Percentiles rank a stretch among this genome's conserved stretches.
Evolutionary conservation across 176 grass and related monocot species (phyloP).

Genomic region (Poa pratensis): DNA sequence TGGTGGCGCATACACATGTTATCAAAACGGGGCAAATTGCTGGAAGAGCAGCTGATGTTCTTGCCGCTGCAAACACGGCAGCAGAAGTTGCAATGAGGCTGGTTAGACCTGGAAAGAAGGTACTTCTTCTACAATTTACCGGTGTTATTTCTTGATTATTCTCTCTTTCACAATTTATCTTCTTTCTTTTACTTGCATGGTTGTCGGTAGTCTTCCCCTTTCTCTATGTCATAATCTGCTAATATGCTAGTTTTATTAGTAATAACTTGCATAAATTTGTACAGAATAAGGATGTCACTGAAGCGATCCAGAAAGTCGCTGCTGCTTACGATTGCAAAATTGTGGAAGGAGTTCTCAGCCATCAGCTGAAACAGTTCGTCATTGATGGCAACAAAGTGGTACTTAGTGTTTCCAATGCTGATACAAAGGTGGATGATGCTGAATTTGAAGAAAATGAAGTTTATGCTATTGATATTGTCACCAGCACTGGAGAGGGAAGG

Average conservation of each 20-base stretch:
- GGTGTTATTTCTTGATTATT: background rate
- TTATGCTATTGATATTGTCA: constrained; percentile 95
- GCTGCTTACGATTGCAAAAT: constrained; percentile 98
- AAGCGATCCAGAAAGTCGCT: constrained; percentile 97
- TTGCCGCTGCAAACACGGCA: constrained; percentile 90
- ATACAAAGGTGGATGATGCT: constrained; percentile 96
- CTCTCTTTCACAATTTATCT: background rate
- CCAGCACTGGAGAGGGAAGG: constrained; percentile 97
- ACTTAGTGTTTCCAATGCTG: constrained; percentile 79
- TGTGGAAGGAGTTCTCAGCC: constrained; percentile 95
- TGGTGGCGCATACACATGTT: constrained; percentile 93
- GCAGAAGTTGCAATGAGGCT: constrained; percentile 93
- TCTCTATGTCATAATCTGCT: background rate
- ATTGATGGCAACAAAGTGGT: constrained; percentile 98
- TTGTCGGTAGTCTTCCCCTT: background rate
- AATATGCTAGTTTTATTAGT: constrained; percentile 4
- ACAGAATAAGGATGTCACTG: constrained; percentile 97
- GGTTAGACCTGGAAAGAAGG: constrained; percentile 96
- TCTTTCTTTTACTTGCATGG: background rate
- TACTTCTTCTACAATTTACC: constrained; percentile 33
- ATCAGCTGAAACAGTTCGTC: constrained; percentile 98
- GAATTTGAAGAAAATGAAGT: constrained; percentile 99
- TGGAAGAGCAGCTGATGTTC: constrained; percentile 85
- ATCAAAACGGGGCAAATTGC: constrained; percentile 72
- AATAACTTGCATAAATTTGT: background rate